A percentile compares a stretch with the other conserved stretches of the same genome.
Evolutionary conservation across 345 rosid genomes (phyloP).

Genomic region (Hirschfeldia incana): DNA sequence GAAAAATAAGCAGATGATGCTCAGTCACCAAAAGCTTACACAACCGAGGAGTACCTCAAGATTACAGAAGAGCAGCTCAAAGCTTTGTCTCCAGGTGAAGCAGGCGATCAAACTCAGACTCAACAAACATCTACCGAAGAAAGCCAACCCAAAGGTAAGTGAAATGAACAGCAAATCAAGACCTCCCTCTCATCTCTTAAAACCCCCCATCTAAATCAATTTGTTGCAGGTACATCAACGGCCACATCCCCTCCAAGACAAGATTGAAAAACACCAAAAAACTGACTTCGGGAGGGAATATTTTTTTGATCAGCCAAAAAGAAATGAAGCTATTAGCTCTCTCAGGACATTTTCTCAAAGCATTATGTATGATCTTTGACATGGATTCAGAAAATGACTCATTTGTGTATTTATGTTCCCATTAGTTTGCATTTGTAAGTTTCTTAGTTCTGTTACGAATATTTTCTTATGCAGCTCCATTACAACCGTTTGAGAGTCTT

Average conservation of each 20-base stretch:
- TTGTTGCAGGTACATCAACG: slow-evolving; percentile 40
- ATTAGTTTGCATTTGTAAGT: neutral
- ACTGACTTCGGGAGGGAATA: slow-evolving; percentile 20
- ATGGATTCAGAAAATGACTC: slow-evolving; percentile 17
- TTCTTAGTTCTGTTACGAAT: neutral
- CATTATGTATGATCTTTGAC: neutral
- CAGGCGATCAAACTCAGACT: slow-evolving; percentile 43
- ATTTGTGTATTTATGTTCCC: slow-evolving; percentile 21
- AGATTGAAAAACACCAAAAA: slow-evolving; percentile 42
- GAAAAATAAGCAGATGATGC: slow-evolving; percentile 52
- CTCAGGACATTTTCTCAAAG: slow-evolving; percentile 16
- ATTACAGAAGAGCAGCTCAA: slow-evolving; percentile 84
- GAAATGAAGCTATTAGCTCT: slow-evolving; percentile 21
- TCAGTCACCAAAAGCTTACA: slow-evolving; percentile 56
- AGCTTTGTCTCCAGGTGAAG: slow-evolving; percentile 42
- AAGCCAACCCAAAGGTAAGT: slow-evolving; percentile 47
- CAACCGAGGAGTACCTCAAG: slow-evolving; percentile 75
- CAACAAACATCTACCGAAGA: slow-evolving; percentile 44
- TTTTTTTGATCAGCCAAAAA: slow-evolving; percentile 30
- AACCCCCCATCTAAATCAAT: neutral
- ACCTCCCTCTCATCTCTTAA: neutral
- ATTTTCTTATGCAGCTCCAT: neutral
- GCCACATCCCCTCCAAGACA: slow-evolving; percentile 48
- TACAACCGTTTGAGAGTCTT: neutral
- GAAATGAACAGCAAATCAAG: neutral